Conservation (phyloP, 768 basidiomycete species). For the Tricholoma matsutake region DNA sequence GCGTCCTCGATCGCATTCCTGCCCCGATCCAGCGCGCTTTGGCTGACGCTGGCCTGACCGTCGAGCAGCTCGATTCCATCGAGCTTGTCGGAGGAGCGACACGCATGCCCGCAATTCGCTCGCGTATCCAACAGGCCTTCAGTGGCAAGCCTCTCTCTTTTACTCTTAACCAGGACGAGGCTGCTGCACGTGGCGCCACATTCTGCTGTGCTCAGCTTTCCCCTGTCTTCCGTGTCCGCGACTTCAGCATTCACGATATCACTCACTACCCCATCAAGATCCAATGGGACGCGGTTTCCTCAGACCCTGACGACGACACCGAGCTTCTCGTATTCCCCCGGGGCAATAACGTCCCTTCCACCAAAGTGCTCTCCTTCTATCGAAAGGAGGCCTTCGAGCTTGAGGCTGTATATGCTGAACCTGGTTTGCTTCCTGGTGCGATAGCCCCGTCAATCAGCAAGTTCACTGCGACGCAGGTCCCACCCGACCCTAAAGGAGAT, state of each 20-base stretch:
- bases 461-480: conserved; percentile 82
- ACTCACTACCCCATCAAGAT: conserved; percentile 88
- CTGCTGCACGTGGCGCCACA: conserved; percentile 92
- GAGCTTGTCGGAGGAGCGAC: conserved; percentile 95
- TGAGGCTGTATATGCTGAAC: conserved; percentile 81
- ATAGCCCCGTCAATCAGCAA: conserved; percentile 85
- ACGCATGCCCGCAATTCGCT: conserved; percentile 89
- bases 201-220: conserved; percentile 97
- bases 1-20: conserved; percentile 74
- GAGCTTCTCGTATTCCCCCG: conserved; percentile 88
- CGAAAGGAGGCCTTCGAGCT: conserved; percentile 86
- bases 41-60: conserved; percentile 70
- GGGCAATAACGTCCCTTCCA: conserved; percentile 85
- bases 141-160: conserved; percentile 79
- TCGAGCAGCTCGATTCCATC: conserved; percentile 85
- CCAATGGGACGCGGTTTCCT: conserved; percentile 72
- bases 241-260: conserved; percentile 88
- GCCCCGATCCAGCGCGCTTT: conserved; percentile 78
- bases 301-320: conserved; percentile 85
- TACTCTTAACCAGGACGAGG: conserved; percentile 98
- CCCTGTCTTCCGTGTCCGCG: conserved; percentile 96
- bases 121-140: conserved; percentile 81
- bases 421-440: conserved; percentile 63
- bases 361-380: conserved; percentile 94
- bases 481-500: conserved; percentile 65